These are phyloP conservation scores for Talaromyces atroroseus DNA, from an alignment of 2,329 filamentous ascomycete species.

Conservation along the genomic window DNA sequence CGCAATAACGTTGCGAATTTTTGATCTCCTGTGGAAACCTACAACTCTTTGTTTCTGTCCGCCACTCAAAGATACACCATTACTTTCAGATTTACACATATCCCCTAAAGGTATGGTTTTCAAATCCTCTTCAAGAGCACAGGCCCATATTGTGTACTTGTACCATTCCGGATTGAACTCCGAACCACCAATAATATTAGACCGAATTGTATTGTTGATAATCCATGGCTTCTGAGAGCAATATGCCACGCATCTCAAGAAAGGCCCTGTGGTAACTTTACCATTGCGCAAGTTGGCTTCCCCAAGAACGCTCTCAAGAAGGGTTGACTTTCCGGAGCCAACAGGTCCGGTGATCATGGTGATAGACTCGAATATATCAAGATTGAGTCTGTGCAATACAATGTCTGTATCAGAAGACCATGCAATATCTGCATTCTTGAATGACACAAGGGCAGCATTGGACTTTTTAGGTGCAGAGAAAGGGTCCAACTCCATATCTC, in stretches of 20 bases:
- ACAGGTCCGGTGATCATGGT: slow-evolving; percentile 48
- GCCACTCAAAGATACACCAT: slow-evolving; percentile 48
- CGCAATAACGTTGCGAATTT: slow-evolving; percentile 1
- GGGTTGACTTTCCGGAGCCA: slow-evolving; percentile 49
- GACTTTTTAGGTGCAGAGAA: neutral
- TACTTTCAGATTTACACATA: slow-evolving; percentile 45
- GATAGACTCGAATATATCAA: slow-evolving; percentile 19
- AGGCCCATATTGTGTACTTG: slow-evolving; percentile 19
- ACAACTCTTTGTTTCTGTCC: slow-evolving; percentile 43
- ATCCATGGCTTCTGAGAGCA: slow-evolving; percentile 32
- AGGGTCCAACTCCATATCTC: neutral
- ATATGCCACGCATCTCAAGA: slow-evolving; percentile 22
- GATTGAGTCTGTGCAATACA: neutral
- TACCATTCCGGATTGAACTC: slow-evolving; percentile 25
- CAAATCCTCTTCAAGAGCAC: slow-evolving; percentile 34
- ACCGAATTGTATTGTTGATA: slow-evolving; percentile 25
- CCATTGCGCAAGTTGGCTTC: slow-evolving; percentile 35
- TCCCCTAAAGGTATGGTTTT: slow-evolving; percentile 35
- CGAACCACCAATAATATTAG: slow-evolving; percentile 25
- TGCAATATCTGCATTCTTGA: neutral
- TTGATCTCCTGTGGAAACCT: neutral
- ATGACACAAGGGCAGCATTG: neutral
- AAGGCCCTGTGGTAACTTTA: slow-evolving; percentile 22
- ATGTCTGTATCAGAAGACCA: neutral
- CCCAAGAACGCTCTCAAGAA: slow-evolving; percentile 44